Base-by-base conservation (phyloP, 129 eudicot genomes). In the Apium graveolens region DNA sequence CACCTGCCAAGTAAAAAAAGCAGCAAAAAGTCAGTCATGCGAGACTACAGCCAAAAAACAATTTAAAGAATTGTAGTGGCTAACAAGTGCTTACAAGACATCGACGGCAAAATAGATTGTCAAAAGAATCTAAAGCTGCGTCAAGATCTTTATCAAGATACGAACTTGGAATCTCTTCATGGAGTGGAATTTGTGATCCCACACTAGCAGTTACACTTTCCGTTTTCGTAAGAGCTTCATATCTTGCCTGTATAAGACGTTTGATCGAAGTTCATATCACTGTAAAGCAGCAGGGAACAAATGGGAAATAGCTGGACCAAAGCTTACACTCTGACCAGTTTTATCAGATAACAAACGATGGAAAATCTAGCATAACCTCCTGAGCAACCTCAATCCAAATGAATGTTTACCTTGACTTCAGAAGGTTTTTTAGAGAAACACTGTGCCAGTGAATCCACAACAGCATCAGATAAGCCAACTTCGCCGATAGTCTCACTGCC, bases 101-200 rank as follows among this genome's bases (percentile, higher is more conserved):
- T 81, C 99, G 97, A 57, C 99, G 99, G 81, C 99, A 96, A 78
- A 92, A 96, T 55, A 96, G 82, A 79, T 92, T 96, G 87, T 96
- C 99, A 82, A 96, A 96, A 16, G 99, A 96, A 84, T 96, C 99
- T 78, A 96, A 73, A 74, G 99, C 99, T 73, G 97, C 90, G 69
- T 92, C 97, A 73, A 96, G 91, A 86, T 92, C 95, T 83, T 92
- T 96, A 78, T 92, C 97, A 80, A 85, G 86, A 81, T 87, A 85
- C 35, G 94, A 88, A 83, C 87, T 86, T 81, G 83, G 80, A 83
- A 78, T 83, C 53, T 83, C 85, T 81, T 85, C 96, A 74, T 68
- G 55, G 74, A 75, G 84, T 77, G 79, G 89, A 68, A 85, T 78
- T 74, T 79, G 84, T 38, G 82, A 73, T 62, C 68, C 85, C 80